phyloP scores from a whole-genome alignment of 345 rosid genomes.

The Trapa incisa region DNA sequence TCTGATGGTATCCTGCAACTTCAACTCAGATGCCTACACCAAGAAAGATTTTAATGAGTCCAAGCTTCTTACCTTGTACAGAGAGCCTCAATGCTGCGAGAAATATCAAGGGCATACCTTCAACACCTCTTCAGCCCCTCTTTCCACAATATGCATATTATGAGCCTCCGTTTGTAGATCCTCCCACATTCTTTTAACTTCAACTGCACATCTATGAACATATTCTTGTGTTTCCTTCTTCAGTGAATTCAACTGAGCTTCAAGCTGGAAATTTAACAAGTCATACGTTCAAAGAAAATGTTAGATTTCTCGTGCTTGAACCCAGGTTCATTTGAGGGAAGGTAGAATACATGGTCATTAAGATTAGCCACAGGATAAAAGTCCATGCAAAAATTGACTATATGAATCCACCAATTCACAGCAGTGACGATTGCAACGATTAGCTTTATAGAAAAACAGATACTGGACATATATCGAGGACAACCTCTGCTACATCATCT shows the following conservation, averaged over 20 bases:
- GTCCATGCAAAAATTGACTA: background rate
- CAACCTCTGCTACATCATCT: background rate
- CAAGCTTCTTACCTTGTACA: background rate
- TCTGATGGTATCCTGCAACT: constrained; percentile 47
- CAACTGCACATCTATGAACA: constrained; percentile 31
- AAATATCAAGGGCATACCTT: constrained; percentile 26
- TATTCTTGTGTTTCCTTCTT: constrained; percentile 49
- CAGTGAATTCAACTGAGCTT: constrained; percentile 32
- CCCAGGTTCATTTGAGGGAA: background rate
- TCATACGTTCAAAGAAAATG: background rate
- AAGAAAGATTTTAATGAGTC: background rate
- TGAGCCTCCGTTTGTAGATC: constrained; percentile 37
- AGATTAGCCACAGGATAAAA: background rate
- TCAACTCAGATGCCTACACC: constrained; percentile 25
- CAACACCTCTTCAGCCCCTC: constrained; percentile 58
- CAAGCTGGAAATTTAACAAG: constrained; percentile 23
- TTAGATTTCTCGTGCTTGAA: background rate
- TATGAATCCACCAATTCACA: background rate
- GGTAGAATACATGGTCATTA: background rate
- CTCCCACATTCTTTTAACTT: constrained; percentile 48
- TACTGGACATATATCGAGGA: background rate
- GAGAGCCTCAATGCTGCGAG: background rate
- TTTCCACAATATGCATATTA: constrained; percentile 44
- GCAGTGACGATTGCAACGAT: background rate
- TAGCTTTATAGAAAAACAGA: background rate